phyloP scores from a whole-genome alignment of 1,284 basidiomycete species.

The Leccinum fuscescens region DNA sequence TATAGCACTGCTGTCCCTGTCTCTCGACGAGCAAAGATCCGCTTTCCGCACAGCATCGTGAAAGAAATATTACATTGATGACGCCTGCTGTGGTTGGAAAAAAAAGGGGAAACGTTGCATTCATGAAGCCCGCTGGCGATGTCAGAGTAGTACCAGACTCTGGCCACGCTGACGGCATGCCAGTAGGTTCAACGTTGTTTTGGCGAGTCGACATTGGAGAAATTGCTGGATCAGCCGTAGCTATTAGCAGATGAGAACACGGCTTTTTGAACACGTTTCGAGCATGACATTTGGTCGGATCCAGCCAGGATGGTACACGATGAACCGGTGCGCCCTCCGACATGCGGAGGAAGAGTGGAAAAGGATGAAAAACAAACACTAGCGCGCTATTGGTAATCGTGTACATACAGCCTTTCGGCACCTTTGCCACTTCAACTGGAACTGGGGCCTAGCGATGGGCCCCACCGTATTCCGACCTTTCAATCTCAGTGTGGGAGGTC shows the following conservation, averaged over 20 bases:
- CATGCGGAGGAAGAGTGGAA: background rate
- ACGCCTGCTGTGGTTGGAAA: background rate
- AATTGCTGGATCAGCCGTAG: background rate
- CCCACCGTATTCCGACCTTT: background rate
- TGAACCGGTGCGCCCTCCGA: background rate
- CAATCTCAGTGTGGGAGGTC: background rate
- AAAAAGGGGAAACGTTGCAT: constrained; percentile 13
- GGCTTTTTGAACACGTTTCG: background rate
- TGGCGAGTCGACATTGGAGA: background rate
- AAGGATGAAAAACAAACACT: background rate
- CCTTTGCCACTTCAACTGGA: background rate
- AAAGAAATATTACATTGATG: background rate
- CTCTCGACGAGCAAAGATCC: constrained; percentile 3
- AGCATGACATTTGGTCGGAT: background rate
- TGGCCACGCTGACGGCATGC: too few relatives aligned
- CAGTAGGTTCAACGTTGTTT: background rate
- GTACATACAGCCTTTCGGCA: background rate
- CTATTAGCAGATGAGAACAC: background rate
- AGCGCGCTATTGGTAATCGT: background rate
- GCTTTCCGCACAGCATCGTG: constrained; percentile 8
- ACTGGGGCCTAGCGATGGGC: background rate
- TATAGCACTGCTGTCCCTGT: constrained; percentile 12
- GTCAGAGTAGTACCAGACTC: too few relatives aligned
- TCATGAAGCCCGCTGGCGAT: constrained; percentile 10
- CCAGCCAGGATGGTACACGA: background rate